Evolutionary conservation across 306 rosid genomes (phyloP).

Genomic region (Cicer yamashitae): DNA sequence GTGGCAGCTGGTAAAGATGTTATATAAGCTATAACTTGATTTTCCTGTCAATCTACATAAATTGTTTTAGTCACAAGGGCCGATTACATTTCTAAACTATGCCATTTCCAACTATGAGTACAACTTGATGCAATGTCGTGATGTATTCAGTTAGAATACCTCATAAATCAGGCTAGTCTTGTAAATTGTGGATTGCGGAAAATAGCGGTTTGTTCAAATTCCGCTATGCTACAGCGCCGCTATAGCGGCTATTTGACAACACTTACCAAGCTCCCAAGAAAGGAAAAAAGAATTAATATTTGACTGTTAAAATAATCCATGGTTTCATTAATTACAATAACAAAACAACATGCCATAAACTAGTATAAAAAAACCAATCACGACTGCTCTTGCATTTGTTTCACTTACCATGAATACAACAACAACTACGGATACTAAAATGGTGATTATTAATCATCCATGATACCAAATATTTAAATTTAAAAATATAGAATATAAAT

Average conservation of each 20-base stretch:
- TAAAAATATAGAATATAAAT: constrained; percentile 6
- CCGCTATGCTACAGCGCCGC: too few relatives aligned
- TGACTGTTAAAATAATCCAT: constrained; percentile 12
- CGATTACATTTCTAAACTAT: constrained; percentile 16
- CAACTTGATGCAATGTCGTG: background rate
- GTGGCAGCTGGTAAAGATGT: background rate
- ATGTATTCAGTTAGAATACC: background rate
- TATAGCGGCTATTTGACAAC: too few relatives aligned
- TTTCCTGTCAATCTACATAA: constrained; percentile 3
- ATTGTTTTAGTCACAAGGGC: constrained; percentile 14
- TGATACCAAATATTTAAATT: constrained; percentile 12
- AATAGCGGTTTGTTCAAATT: too few relatives aligned
- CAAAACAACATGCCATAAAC: constrained; percentile 33
- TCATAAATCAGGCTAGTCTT: background rate
- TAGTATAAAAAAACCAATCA: constrained; percentile 25
- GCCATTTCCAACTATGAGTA: background rate
- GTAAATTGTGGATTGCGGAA: too few relatives aligned
- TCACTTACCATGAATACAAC: constrained; percentile 33
- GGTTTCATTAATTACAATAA: background rate
- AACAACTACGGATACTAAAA: constrained; percentile 18
- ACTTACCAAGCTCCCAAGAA: background rate
- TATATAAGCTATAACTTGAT: background rate
- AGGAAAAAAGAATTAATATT: constrained; percentile 7
- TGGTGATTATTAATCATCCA: constrained; percentile 18
- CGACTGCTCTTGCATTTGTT: constrained; percentile 13